Base-by-base conservation (phyloP, 2,329 filamentous ascomycete species). In the Daldinia sp. region DNA sequence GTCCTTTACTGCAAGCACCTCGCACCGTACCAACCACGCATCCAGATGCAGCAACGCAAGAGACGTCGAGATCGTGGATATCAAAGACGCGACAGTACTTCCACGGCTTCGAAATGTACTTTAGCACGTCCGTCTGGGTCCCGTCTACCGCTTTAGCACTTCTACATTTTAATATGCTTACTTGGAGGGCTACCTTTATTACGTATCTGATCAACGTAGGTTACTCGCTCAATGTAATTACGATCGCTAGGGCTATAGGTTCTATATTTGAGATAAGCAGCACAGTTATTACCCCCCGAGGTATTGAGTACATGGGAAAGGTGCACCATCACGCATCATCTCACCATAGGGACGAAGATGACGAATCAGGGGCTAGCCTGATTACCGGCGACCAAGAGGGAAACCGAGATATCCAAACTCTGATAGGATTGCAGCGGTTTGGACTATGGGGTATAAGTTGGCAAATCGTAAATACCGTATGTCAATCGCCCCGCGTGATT, bases 121-220 rank as follows among this genome's bases (percentile, higher is more conserved):
- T 81, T 65, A 71, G 69, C 6, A 79, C 78, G 4, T 70, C 74
- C 1, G 81, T 81, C 48, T 82, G 80, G 77, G 73, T 82, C 4
- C 81, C 86, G 0, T 88, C 86, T 0, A 76, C 87, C 12, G 80
- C 85, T 2, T 74, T 87, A 6, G 82, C 83, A 9, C 74, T 87
- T 3, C 80, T 88, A 13, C 86, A 88, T 72, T 78, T 88, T 37
- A 88, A 86, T 1, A 85, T 87, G 15, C 77, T 89, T 15, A 84
- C 85, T 0, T 88, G 87, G 72, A 80, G 83, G 0, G 82, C 83
- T 1, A 86, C 85, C 6, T 87, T 88, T 81, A 80, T 87, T 44
- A 88, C 86, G 0, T 88, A 85, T 65, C 78, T 88, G 3, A 79
- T 88, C 3, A 82, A 82, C 41, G 77, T 80, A 3, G 84, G 84